Evolutionary conservation across 495 filamentous ascomycete species (phyloP).

Genomic region (Aspergillus sclerotioniger): DNA sequence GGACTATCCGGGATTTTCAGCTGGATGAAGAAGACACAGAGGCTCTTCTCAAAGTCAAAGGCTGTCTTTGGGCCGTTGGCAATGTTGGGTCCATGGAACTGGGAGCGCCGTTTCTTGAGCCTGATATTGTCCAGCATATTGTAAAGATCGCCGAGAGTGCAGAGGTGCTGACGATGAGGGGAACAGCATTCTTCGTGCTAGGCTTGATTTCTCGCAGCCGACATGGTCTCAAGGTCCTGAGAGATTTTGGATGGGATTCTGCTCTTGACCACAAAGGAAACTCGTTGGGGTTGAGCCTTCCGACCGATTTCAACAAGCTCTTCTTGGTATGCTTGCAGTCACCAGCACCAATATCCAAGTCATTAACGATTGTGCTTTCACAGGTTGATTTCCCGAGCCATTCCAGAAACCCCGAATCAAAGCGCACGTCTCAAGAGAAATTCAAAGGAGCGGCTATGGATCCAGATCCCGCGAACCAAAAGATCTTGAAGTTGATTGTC

Average conservation of each 20-base stretch:
- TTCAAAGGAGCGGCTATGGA: slow-evolving; percentile 54
- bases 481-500: slow-evolving; percentile 74
- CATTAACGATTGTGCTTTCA: background rate
- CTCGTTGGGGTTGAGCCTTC: slow-evolving; percentile 83
- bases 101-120: slow-evolving; percentile 85
- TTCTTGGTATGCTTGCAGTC: slow-evolving; percentile 57
- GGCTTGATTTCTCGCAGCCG: slow-evolving; percentile 89
- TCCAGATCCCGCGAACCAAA: slow-evolving; percentile 64
- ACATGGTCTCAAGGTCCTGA: slow-evolving; percentile 86
- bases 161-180: slow-evolving; percentile 85
- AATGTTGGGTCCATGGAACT: slow-evolving; percentile 99
- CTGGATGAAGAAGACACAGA: slow-evolving; percentile 83
- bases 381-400: slow-evolving; percentile 41
- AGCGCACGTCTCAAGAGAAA: slow-evolving; percentile 38
- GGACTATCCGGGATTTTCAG: slow-evolving; percentile 80
- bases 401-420: slow-evolving; percentile 29
- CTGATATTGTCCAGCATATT: slow-evolving; percentile 80
- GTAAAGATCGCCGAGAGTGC: slow-evolving; percentile 82
- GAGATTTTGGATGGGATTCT: slow-evolving; percentile 86
- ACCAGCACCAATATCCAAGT: slow-evolving; percentile 1
- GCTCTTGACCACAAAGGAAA: slow-evolving; percentile 80
- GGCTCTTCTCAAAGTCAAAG: slow-evolving; percentile 89
- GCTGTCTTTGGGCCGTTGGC: slow-evolving; percentile 94
- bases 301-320: slow-evolving; percentile 70
- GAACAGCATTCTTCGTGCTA: slow-evolving; percentile 94